Evolutionary conservation across 495 filamentous ascomycete genomes (phyloP).

Genomic region (Schizothecium vesticola): DNA sequence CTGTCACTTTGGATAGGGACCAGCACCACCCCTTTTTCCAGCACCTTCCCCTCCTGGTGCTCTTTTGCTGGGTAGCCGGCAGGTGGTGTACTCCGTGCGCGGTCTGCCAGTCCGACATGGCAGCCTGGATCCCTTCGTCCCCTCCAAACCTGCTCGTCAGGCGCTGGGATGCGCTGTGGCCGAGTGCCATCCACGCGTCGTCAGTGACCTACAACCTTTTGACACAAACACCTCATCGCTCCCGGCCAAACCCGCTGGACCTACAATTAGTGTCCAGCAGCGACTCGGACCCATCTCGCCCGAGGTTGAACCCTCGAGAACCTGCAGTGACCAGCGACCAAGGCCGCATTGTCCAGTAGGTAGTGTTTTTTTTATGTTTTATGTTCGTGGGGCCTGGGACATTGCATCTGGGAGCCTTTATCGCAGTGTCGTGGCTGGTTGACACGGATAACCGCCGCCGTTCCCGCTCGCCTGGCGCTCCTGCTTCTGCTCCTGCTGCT

Average conservation of each 20-base stretch:
- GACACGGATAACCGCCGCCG: background rate
- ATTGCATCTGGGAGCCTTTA: background rate
- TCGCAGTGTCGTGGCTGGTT: background rate
- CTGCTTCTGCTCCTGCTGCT: background rate
- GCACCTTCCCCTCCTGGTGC: slow-evolving; percentile 7
- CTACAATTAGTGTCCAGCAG: background rate
- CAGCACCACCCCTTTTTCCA: background rate
- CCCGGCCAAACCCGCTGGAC: background rate
- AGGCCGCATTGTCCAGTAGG: background rate
- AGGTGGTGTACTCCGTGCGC: slow-evolving; percentile 9
- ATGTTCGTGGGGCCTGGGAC: background rate
- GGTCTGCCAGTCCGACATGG: background rate
- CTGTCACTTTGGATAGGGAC: background rate
- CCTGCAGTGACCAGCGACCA: background rate
- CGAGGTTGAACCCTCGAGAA: background rate
- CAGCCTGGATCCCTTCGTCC: background rate
- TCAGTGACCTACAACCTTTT: background rate
- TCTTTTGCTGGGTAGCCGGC: background rate
- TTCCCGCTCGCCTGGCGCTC: background rate
- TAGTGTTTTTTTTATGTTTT: background rate
- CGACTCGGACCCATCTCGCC: background rate
- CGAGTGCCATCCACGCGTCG: background rate
- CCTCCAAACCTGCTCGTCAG: background rate
- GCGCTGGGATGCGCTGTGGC: background rate
- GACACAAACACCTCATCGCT: slow-evolving; percentile 7